phyloP scores from a whole-genome alignment of 2,329 filamentous ascomycete species.

The Phyllosticta citribraziliensis region DNA sequence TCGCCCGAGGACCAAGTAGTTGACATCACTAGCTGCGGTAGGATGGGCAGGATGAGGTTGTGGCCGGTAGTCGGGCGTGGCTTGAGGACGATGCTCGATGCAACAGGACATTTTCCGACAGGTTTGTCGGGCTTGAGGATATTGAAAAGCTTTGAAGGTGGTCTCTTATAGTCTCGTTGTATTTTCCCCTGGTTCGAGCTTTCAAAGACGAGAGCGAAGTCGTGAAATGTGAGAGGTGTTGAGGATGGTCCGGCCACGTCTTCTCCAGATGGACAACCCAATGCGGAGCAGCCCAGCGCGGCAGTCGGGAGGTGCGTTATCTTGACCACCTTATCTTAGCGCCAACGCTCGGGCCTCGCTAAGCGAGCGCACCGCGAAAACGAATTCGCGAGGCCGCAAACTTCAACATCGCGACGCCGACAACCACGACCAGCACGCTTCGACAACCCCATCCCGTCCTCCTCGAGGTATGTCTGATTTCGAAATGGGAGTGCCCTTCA shows the following conservation, averaged over 20 bases:
- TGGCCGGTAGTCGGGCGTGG: not conserved
- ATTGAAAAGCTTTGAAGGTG: no score
- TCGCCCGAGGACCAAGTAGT: not conserved
- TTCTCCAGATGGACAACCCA: not conserved
- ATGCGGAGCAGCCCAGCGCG: not conserved
- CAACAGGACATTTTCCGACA: no score
- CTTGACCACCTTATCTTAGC: not conserved
- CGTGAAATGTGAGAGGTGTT: no score
- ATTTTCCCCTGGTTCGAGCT: no score
- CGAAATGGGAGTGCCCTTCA: slow-evolving; percentile 37
- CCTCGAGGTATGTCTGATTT: slow-evolving; percentile 28
- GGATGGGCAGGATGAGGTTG: not conserved
- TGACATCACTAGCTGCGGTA: not conserved
- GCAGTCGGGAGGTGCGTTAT: not conserved
- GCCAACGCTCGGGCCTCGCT: not conserved
- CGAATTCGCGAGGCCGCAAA: not conserved
- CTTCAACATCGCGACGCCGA: slow-evolving; percentile 3
- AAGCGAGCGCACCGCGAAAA: slow-evolving; percentile 6
- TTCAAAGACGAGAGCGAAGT: no score
- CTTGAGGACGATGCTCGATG: no score
- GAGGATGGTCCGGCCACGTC: not conserved
- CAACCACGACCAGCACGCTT: slow-evolving; percentile 4
- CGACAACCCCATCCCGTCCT: slow-evolving; percentile 15
- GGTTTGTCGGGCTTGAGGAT: no score
- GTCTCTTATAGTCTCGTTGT: no score